Evolutionary conservation across 2,329 filamentous ascomycete species (phyloP), one percentile per base, ranked within the genome.

Genomic region (Leptographium procerum): DNA sequence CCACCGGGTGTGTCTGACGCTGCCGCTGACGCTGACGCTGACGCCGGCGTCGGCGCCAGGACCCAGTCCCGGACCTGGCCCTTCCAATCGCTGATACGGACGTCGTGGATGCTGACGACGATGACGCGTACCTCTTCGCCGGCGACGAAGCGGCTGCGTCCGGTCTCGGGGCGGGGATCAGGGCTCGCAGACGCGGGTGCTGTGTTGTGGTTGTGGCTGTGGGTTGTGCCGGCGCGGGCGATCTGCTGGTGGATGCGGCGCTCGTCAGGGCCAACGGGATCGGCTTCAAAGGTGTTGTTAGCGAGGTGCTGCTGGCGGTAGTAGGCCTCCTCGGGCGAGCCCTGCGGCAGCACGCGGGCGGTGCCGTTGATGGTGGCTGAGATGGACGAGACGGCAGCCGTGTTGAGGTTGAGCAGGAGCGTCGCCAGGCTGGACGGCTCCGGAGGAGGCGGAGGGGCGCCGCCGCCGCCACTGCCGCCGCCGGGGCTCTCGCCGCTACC

Each of bases 31-130:
- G n/a, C n/a, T n/a, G n/a, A n/a, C n/a, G n/a, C n/a, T n/a, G n/a
- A n/a, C n/a, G n/a, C 53, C 11, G 59, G 45, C 33, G 54, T 66
- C 24, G 73, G 68, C 3, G 71, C 70, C 60, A 82, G 67, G 1
- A 78, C 78, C 74, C 77, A 97, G 69, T 97, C 92, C 66, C 87
- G 83, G 5, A 97, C 90, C 16, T 85, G 83, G n/a, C 94, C 92
- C 75, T 96, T 96, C 88, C 88, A 96, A 70, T 96, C 94, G 64
- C 88, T 91, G 66, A 95, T 95, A 66, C 91, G 81, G 54, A 94
- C 91, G 69, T 91, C 89, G 66, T 80, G 82, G 65, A 97, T 89
- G 65, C 81, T 83, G 9, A 97, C 94, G 7, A 92, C 82, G 36
- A 97, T 89, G 8, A 96, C 91, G 54, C 88, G 80, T 1, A 95